Evolutionary conservation across 495 filamentous ascomycete species (phyloP).

Genomic region (Neurospora terricola): DNA sequence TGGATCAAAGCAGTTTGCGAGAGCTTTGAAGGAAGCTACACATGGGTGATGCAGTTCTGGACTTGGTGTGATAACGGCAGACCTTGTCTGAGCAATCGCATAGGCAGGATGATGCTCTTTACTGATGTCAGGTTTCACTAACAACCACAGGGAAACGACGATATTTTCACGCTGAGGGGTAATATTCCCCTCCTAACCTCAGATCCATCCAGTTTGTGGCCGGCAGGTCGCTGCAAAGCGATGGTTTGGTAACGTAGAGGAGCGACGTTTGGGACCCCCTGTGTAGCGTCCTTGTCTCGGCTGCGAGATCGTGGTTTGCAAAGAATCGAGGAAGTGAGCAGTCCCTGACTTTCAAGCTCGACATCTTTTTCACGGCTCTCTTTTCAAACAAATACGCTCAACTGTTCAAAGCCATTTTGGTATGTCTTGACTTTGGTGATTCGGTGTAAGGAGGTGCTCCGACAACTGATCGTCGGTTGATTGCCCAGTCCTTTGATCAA

Average conservation of each 20-base stretch:
- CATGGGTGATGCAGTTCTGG: background rate
- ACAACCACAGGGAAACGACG: background rate
- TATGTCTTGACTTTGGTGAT: background rate
- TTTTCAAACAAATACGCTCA: background rate
- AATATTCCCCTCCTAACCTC: background rate
- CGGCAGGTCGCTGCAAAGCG: background rate
- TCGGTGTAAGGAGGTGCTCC: background rate
- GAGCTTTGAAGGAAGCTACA: background rate
- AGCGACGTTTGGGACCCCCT: background rate
- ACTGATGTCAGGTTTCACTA: background rate
- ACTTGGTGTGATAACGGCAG: background rate
- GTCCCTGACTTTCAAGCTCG: background rate
- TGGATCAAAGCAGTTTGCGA: background rate
- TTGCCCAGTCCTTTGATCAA: background rate
- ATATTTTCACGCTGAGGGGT: background rate
- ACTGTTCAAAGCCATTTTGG: background rate
- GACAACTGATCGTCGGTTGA: background rate
- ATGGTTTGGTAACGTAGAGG: background rate
- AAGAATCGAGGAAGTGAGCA: background rate
- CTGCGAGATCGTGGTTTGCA: background rate
- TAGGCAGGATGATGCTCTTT: background rate
- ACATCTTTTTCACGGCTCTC: background rate
- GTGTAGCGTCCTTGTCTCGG: background rate
- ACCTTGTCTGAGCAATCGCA: background rate
- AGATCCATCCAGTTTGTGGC: background rate